phyloP scores from a whole-genome alignment of 2,329 filamentous ascomycete genomes.

The Talaromyces islandicus region DNA sequence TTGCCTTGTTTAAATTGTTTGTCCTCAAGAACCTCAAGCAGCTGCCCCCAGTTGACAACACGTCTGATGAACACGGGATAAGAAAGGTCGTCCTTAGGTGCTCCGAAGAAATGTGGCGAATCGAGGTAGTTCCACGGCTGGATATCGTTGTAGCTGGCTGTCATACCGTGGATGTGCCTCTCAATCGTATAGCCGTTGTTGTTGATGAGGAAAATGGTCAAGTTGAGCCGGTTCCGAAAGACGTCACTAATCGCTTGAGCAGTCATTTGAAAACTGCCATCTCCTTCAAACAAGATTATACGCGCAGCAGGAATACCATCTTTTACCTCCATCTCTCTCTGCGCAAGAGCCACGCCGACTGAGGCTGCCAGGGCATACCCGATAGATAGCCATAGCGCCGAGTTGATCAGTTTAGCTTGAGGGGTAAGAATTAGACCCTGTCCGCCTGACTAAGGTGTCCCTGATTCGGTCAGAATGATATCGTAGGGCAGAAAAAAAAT shows the following conservation, averaged over 20 bases:
- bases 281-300: slow-evolving; percentile 81
- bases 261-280: slow-evolving; percentile 80
- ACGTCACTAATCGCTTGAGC: slow-evolving; percentile 64
- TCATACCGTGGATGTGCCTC: slow-evolving; percentile 77
- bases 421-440: neutral
- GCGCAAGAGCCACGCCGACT: slow-evolving; percentile 67
- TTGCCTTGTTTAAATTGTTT: neutral
- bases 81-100: slow-evolving; percentile 21
- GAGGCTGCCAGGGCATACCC: slow-evolving; percentile 59
- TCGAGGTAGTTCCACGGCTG: slow-evolving; percentile 67
- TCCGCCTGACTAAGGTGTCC: neutral
- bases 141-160: slow-evolving; percentile 76
- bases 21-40: neutral
- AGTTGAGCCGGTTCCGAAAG: neutral
- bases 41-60: neutral
- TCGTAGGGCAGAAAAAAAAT: neutral
- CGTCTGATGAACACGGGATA: slow-evolving; percentile 4
- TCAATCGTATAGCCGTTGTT: slow-evolving; percentile 90
- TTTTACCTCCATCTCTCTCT: slow-evolving; percentile 47
- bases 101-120: slow-evolving; percentile 61
- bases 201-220: slow-evolving; percentile 1
- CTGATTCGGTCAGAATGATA: neutral
- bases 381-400: slow-evolving; percentile 67
- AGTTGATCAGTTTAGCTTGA: slow-evolving; percentile 63
- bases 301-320: slow-evolving; percentile 32